Evolutionary conservation across 2,329 filamentous ascomycete genomes (phyloP).

Genomic region (Scytalidium lignicola): DNA sequence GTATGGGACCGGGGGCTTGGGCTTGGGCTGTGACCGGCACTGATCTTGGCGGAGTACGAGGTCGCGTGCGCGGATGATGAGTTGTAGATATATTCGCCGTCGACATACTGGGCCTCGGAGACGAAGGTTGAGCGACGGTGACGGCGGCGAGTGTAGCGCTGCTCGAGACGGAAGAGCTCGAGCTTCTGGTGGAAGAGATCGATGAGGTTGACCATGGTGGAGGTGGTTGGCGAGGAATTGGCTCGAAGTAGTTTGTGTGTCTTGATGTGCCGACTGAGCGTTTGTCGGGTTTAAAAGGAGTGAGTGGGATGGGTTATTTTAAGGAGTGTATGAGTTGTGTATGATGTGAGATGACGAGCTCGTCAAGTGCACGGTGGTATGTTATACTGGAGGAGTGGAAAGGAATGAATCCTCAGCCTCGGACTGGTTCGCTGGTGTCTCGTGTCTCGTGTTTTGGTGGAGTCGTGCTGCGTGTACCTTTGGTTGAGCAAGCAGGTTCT

Average conservation of each 20-base stretch:
- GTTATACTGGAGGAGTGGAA: no score
- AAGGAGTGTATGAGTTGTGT: no score
- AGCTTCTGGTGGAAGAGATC: slow-evolving; percentile 63
- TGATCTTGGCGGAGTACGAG: slow-evolving; percentile 34
- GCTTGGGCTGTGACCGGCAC: slow-evolving; percentile 28
- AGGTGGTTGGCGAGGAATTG: slow-evolving; percentile 2
- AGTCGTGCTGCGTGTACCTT: no score
- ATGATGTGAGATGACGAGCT: no score
- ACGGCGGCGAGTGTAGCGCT: slow-evolving; percentile 88
- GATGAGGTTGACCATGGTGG: slow-evolving; percentile 38
- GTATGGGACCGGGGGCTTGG: slow-evolving; percentile 31
- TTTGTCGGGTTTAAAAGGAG: no score
- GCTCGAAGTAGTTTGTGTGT: not conserved
- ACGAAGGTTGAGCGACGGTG: slow-evolving; percentile 82
- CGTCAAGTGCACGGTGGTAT: no score
- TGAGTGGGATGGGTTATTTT: no score
- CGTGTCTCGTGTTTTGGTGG: no score
- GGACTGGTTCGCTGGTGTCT: no score
- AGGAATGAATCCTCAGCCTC: no score
- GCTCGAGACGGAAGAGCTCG: slow-evolving; percentile 91
- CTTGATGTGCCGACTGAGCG: not conserved
- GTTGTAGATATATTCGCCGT: slow-evolving; percentile 90
- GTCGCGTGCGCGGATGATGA: slow-evolving; percentile 47
- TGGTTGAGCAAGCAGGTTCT: no score
- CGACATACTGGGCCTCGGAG: slow-evolving; percentile 85